These are phyloP conservation scores for Coelastrella sp. DNA, from an alignment of 139 green algal genomes.

Conservation along the genomic window DNA sequence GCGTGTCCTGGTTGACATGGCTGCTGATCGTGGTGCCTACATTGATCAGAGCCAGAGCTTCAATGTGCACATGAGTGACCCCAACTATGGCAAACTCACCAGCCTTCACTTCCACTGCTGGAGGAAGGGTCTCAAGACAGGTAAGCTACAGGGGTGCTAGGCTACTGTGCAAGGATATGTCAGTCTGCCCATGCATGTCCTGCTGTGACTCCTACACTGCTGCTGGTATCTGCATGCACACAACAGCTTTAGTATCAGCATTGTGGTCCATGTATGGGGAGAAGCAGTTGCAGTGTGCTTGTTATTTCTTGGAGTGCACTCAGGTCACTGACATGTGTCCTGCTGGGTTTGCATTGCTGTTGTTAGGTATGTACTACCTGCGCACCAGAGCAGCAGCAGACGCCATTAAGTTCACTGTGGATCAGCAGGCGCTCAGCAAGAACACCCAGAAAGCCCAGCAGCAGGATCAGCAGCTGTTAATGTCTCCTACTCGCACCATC, in stretches of 20 bases:
- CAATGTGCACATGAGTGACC: conserved; percentile 98
- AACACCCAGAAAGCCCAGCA: conserved; percentile 39
- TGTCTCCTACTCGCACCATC: conserved; percentile 34
- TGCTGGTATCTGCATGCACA: no score
- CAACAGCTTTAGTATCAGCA: no score
- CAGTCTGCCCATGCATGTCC: no score
- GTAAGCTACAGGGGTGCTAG: neutral
- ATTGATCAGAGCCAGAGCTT: conserved; percentile 98
- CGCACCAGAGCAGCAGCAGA: conserved; percentile 92
- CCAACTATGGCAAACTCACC: conserved; percentile 99
- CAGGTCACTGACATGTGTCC: no score
- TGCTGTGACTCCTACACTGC: no score
- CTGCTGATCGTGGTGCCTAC: conserved; percentile 96
- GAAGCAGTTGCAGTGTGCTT: no score
- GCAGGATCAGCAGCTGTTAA: neutral
- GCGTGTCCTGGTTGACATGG: conserved; percentile 97
- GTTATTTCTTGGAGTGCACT: no score
- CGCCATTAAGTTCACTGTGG: conserved; percentile 99
- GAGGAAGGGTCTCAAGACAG: conserved; percentile 91
- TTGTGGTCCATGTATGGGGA: no score
- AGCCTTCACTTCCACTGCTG: conserved; percentile 98
- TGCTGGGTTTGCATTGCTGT: no score
- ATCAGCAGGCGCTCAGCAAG: conserved; percentile 77
- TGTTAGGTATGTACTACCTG: conserved; percentile 99
- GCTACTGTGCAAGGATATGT: neutral